Conservation (phyloP, 208 protist species). For the Acanthamoeba triangularis region DNA sequence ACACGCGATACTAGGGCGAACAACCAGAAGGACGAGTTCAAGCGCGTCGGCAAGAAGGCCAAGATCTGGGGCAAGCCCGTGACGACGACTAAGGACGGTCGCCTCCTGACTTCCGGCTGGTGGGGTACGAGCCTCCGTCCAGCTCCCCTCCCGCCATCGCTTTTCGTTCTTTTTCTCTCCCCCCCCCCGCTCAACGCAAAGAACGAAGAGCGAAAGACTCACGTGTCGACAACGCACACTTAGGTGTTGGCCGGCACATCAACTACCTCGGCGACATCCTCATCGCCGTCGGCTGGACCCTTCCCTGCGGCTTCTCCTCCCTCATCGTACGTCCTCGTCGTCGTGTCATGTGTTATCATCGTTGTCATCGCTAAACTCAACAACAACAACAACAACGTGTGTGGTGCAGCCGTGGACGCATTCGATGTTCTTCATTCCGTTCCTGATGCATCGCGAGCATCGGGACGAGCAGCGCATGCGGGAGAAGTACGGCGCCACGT, state of each 20-base stretch:
- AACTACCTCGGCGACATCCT: constrained; percentile 66
- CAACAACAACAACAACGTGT: too few species aligned
- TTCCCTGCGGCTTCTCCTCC: constrained; percentile 66
- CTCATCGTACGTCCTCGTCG: constrained; percentile 22
- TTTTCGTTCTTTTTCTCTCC: not conserved
- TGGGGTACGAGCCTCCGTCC: not conserved
- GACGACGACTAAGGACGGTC: constrained; percentile 48
- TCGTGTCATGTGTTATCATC: not conserved
- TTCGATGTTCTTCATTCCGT: constrained; percentile 68
- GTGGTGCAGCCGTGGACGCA: constrained; percentile 22
- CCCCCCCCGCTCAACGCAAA: not conserved
- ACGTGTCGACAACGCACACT: too few species aligned
- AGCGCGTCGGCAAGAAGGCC: constrained; percentile 56
- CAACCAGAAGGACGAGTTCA: constrained; percentile 71
- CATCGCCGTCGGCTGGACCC: constrained; percentile 58
- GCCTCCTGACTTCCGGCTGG: constrained; percentile 46
- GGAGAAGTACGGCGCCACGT: constrained; percentile 39
- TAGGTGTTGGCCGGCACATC: constrained; percentile 53
- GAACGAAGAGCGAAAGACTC: too few species aligned
- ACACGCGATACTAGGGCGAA: not conserved
- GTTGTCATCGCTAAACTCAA: not conserved
- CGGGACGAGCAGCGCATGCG: constrained; percentile 33
- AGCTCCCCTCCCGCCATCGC: too few species aligned
- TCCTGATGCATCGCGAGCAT: constrained; percentile 44
- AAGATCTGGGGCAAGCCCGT: constrained; percentile 74